Percentiles rank a stretch among this genome's conserved stretches.
Evolutionary conservation across 208 protist species (phyloP).

Genomic region (Eutreptiella sp.): DNA sequence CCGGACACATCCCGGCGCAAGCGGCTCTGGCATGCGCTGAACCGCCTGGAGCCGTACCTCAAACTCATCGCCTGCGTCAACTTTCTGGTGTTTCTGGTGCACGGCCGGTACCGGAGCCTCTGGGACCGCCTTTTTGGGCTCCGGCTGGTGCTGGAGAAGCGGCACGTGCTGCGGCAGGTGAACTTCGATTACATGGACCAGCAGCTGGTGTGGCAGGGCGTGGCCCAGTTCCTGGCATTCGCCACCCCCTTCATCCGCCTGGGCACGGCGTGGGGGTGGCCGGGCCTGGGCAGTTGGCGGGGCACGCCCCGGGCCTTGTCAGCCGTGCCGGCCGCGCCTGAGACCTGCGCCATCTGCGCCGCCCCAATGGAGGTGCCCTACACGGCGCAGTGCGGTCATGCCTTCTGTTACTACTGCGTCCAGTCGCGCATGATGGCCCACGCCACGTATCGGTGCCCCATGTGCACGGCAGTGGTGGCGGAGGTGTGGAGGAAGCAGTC

Average conservation of each 20-base stretch:
- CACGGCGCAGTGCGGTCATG: constrained; percentile 73
- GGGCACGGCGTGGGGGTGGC: no score
- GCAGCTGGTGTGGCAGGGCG: constrained; percentile 67
- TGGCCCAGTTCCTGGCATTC: constrained; percentile 59
- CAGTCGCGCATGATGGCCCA: constrained; percentile 66
- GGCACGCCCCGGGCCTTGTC: no score
- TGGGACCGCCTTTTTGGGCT: constrained; percentile 67
- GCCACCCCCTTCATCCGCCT: constrained; percentile 16
- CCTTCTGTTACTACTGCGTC: constrained; percentile 86
- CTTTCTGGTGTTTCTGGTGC: constrained; percentile 70
- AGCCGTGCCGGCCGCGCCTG: constrained; percentile 42
- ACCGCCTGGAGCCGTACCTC: no score
- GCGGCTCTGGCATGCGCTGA: no score
- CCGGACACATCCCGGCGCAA: no score
- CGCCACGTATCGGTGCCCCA: constrained; percentile 10
- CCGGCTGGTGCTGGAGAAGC: constrained; percentile 69
- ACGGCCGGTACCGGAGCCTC: constrained; percentile 69
- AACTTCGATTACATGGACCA: constrained; percentile 78
- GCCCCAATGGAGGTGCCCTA: constrained; percentile 45
- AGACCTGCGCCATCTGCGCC: constrained; percentile 66
- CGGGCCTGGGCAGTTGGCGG: no score
- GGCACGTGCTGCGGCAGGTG: constrained; percentile 63
- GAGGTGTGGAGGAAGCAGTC: no score
- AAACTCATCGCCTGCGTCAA: no score
- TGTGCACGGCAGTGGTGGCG: no score